Evolutionary conservation across 2,329 filamentous ascomycete species (phyloP).

Genomic region (Ophiostoma tasmaniense): DNA sequence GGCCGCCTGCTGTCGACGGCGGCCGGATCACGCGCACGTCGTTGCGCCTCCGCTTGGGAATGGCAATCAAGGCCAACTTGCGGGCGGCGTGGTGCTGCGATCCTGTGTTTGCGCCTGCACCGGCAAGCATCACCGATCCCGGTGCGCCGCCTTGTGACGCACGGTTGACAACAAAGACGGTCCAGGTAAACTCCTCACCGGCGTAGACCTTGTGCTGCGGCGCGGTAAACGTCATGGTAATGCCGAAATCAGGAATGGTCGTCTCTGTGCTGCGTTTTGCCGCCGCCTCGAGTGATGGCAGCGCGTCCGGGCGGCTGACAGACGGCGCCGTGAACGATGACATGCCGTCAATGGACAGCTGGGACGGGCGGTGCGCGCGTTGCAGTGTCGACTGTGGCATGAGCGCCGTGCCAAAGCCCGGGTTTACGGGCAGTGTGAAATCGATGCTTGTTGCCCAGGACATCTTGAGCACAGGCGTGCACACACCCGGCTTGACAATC

Average conservation of each 20-base stretch:
- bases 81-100: slow-evolving; percentile 34
- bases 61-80: slow-evolving; percentile 60
- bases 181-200: slow-evolving; percentile 63
- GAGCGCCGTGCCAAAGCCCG: slow-evolving; percentile 46
- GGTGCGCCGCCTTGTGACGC: slow-evolving; percentile 32
- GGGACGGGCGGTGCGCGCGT: slow-evolving; percentile 53
- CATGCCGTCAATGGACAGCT: slow-evolving; percentile 53
- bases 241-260: slow-evolving; percentile 52
- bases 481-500: slow-evolving; percentile 46
- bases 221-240: slow-evolving; percentile 66
- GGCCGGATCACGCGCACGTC: slow-evolving; percentile 46
- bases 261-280: slow-evolving; percentile 36
- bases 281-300: slow-evolving; percentile 50
- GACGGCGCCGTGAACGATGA: slow-evolving; percentile 50
- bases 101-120: not conserved
- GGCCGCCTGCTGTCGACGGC: slow-evolving; percentile 43
- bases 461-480: slow-evolving; percentile 54
- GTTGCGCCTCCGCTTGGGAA: slow-evolving; percentile 55
- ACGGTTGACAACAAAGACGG: slow-evolving; percentile 68
- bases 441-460: slow-evolving; percentile 61
- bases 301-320: slow-evolving; percentile 49
- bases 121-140: slow-evolving; percentile 15
- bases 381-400: slow-evolving; percentile 48
- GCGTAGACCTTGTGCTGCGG: slow-evolving; percentile 48
- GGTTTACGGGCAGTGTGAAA: slow-evolving; percentile 58